Percentiles rank a stretch among this genome's conserved stretches.
phyloP scores from a whole-genome alignment of 2,329 filamentous ascomycete genomes.

The Fusarium humuli region DNA sequence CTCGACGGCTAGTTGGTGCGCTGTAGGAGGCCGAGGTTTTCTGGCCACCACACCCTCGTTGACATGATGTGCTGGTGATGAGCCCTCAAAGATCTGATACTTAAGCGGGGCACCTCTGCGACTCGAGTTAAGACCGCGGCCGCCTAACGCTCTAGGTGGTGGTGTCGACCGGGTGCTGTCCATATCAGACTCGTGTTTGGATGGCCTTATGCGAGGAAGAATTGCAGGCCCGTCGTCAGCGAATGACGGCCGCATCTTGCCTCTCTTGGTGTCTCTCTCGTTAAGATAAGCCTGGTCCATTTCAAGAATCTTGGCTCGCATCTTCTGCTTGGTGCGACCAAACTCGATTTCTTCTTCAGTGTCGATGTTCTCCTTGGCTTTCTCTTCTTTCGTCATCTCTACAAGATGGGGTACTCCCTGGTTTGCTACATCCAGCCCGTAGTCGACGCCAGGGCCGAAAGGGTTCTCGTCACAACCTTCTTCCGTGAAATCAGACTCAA shows the following conservation, averaged over 20 bases:
- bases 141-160: constrained; percentile 52
- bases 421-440: constrained; percentile 72
- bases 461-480: constrained; percentile 91
- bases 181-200: constrained; percentile 67
- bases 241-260: constrained; percentile 54
- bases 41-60: constrained; percentile 67
- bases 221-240: constrained; percentile 69
- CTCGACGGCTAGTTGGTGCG: constrained; percentile 84
- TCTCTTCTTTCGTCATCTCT: constrained; percentile 73
- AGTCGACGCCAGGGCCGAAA: constrained; percentile 80
- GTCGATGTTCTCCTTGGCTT: constrained; percentile 78
- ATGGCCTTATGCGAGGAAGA: constrained; percentile 71
- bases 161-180: constrained; percentile 60
- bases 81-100: constrained; percentile 70
- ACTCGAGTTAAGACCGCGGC: constrained; percentile 43
- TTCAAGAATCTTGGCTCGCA: constrained; percentile 79
- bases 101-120: constrained; percentile 64
- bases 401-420: constrained; percentile 77
- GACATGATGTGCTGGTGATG: constrained; percentile 67
- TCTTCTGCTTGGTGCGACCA: constrained; percentile 78
- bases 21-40: constrained; percentile 80
- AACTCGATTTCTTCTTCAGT: constrained; percentile 76
- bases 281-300: constrained; percentile 78
- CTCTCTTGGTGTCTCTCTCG: constrained; percentile 70
- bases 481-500: constrained; percentile 93